phyloP scores from a whole-genome alignment of 768 basidiomycete genomes.

The Boletellus ananas region DNA sequence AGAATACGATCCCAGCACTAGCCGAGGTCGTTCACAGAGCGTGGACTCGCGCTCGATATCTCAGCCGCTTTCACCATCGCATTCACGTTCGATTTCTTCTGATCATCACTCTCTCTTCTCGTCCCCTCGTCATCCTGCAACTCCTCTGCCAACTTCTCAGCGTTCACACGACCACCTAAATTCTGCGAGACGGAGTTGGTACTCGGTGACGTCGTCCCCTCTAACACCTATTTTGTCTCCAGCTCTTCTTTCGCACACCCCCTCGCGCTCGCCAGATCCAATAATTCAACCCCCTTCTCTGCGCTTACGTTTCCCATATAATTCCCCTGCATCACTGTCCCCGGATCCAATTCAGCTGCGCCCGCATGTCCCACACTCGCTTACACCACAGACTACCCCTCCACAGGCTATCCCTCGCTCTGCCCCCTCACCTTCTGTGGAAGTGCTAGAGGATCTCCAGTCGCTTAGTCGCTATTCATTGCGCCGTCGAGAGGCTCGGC shows the following conservation, averaged over 20 bases:
- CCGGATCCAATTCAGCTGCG: conserved; percentile 11
- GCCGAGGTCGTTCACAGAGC: not conserved
- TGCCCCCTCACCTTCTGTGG: conserved; percentile 2
- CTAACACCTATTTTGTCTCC: conserved; percentile 21
- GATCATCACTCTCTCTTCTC: conserved; percentile 14
- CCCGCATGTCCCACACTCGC: not conserved
- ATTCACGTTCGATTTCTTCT: conserved; percentile 14
- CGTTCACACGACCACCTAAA: conserved; percentile 1
- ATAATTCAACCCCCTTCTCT: conserved; percentile 7
- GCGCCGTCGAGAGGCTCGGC: conserved; percentile 50
- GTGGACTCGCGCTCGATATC: conserved; percentile 1
- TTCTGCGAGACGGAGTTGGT: not conserved
- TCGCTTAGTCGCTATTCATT: conserved; percentile 46
- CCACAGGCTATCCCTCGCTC: not conserved
- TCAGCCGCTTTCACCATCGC: conserved; percentile 2
- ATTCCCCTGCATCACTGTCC: conserved; percentile 5
- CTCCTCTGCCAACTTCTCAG: conserved; percentile 18
- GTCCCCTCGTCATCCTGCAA: conserved; percentile 12
- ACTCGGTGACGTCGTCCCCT: conserved; percentile 13
- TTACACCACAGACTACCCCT: not conserved
- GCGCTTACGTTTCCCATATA: not conserved
- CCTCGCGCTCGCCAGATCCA: conserved; percentile 23
- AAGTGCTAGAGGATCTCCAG: conserved; percentile 16
- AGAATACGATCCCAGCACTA: not conserved
- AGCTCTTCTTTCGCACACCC: not conserved